Conservation (phyloP, 306 rosid species). For the Dryas alaskensis region DNA sequence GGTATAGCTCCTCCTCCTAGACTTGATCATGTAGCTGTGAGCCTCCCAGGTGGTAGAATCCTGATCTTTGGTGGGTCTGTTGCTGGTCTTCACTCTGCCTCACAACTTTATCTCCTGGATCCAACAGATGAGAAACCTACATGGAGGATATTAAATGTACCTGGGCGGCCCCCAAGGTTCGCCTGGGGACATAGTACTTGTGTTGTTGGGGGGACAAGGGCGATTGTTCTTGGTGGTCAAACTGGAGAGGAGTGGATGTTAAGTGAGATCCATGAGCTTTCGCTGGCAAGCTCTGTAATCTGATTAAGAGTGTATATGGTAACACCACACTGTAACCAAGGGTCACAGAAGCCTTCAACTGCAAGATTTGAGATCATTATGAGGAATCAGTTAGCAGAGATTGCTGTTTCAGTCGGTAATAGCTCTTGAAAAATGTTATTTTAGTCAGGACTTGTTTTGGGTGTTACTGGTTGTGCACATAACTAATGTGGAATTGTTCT, state of each 20-base stretch:
- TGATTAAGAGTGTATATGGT: conserved; percentile 36
- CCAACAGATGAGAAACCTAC: conserved; percentile 98
- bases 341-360: conserved; percentile 30
- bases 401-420: conserved; percentile 37
- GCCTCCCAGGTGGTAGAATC: conserved; percentile 97
- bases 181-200: conserved; percentile 99
- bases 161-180: conserved; percentile 90
- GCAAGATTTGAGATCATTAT: conserved; percentile 33
- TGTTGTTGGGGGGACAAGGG: conserved; percentile 98
- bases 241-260: conserved; percentile 99
- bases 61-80: conserved; percentile 97
- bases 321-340: conserved; percentile 32
- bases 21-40: conserved; percentile 97
- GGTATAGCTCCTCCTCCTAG: conserved; percentile 99
- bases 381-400: conserved; percentile 39
- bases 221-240: conserved; percentile 96
- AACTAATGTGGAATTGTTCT: conserved; percentile 48
- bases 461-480: conserved; percentile 38
- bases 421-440: conserved; percentile 38
- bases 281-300: conserved; percentile 72
- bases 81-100: conserved; percentile 99
- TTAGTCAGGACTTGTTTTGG: conserved; percentile 47
- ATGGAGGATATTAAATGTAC: conserved; percentile 93
- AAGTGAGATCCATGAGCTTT: conserved; percentile 95
- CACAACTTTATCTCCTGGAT: conserved; percentile 91